These are phyloP conservation scores for Pulveroboletus sp. DNA, from an alignment of 768 basidiomycete genomes.

Conservation along the genomic window DNA sequence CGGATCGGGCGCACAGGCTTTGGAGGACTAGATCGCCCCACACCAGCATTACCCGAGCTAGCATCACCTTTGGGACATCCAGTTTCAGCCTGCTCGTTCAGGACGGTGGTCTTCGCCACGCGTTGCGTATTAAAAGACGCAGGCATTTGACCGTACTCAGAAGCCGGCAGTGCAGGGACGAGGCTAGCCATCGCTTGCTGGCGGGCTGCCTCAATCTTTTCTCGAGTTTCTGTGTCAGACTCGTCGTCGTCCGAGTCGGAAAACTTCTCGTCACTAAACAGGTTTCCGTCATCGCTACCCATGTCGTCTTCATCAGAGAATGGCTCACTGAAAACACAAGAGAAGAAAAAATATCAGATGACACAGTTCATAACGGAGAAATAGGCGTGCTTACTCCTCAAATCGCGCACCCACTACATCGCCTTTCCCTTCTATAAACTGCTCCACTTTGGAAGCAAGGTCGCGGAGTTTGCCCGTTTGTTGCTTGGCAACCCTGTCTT, in stretches of 20 bases:
- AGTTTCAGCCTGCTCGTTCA: slow-evolving; percentile 38
- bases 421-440: slow-evolving; percentile 90
- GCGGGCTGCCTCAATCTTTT: slow-evolving; percentile 37
- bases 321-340: slow-evolving; percentile 47
- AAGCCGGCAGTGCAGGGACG: slow-evolving; percentile 73
- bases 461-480: slow-evolving; percentile 70
- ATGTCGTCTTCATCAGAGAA: slow-evolving; percentile 61
- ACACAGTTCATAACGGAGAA: not conserved
- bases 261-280: slow-evolving; percentile 40
- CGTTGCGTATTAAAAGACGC: slow-evolving; percentile 73
- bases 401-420: slow-evolving; percentile 87
- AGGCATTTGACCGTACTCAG: slow-evolving; percentile 90
- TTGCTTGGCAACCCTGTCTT: slow-evolving; percentile 52
- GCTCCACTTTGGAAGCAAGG: slow-evolving; percentile 81
- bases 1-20: slow-evolving; percentile 50
- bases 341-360: not conserved
- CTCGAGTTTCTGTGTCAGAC: slow-evolving; percentile 31
- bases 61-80: slow-evolving; percentile 6
- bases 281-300: slow-evolving; percentile 29
- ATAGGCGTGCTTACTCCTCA: slow-evolving; percentile 62
- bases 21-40: slow-evolving; percentile 11
- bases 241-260: slow-evolving; percentile 46
- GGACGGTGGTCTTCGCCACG: slow-evolving; percentile 46
- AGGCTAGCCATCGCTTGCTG: slow-evolving; percentile 75
- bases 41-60: slow-evolving; percentile 4